These are phyloP conservation scores for Rhodotorula sp. DNA, from an alignment of 1,284 basidiomycete genomes.

Conservation along the genomic window DNA sequence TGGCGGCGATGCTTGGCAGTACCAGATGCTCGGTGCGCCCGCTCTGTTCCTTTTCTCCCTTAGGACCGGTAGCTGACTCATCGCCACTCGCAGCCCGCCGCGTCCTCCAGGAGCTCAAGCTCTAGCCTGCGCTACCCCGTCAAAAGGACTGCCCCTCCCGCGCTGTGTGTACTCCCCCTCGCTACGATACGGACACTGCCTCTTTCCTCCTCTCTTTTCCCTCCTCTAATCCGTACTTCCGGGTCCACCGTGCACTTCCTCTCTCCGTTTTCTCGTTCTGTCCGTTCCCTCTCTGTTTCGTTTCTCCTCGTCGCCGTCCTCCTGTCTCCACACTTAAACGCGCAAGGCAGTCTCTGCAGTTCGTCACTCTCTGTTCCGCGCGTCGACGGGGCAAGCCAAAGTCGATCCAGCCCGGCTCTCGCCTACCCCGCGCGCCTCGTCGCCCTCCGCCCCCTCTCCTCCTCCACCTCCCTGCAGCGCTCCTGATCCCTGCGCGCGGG, in stretches of 20 bases:
- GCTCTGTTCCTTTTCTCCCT: not conserved
- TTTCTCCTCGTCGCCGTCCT: no score
- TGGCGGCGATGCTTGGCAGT: constrained; percentile 50
- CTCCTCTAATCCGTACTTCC: no score
- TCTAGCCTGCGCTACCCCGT: not conserved
- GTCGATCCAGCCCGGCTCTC: no score
- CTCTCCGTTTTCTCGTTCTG: no score
- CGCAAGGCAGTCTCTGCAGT: no score
- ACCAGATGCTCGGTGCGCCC: constrained; percentile 82
- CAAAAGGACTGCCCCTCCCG: not conserved
- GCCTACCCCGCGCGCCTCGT: no score
- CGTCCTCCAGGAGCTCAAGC: constrained; percentile 34
- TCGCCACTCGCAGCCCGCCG: constrained; percentile 6
- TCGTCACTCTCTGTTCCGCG: no score
- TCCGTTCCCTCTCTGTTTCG: no score
- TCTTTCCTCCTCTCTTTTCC: not conserved
- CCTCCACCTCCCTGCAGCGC: not conserved
- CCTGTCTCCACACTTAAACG: no score
- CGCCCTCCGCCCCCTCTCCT: not conserved
- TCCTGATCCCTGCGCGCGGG: not conserved
- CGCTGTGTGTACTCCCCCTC: not conserved
- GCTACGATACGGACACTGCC: not conserved
- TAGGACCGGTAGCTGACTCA: not conserved
- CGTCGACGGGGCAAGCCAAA: no score
- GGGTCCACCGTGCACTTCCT: no score